phyloP scores from a whole-genome alignment of 441 rosid genomes.

The Pelargonium myrrhifolium region DNA sequence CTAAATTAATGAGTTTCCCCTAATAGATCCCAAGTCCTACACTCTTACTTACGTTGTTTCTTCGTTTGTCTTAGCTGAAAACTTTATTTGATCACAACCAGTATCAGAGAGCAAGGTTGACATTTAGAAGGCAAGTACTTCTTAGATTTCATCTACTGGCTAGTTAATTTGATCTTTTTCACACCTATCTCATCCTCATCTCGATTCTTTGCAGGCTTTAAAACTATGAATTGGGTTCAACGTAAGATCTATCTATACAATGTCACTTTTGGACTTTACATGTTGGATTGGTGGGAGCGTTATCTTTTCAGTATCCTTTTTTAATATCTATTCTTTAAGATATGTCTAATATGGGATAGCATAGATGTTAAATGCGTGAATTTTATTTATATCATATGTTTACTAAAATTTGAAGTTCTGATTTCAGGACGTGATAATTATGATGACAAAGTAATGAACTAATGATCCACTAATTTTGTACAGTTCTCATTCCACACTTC shows the following conservation, averaged over 20 bases:
- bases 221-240: conserved; percentile 39
- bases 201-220: conserved; percentile 5
- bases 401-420: too few relatives aligned
- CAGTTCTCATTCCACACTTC: background rate
- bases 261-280: conserved; percentile 92
- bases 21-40: background rate
- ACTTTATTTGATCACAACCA: background rate
- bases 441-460: background rate
- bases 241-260: conserved; percentile 86
- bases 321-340: background rate
- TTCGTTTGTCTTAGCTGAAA: background rate
- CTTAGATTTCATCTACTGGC: background rate
- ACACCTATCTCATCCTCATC: background rate
- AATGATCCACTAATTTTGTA: background rate
- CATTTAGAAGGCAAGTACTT: too few relatives aligned
- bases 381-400: background rate
- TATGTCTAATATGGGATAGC: background rate
- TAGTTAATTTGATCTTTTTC: background rate
- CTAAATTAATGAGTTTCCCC: background rate
- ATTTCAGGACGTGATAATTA: background rate
- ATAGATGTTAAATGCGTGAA: background rate
- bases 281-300: conserved; percentile 99
- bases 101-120: background rate
- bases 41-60: background rate
- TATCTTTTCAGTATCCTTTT: conserved; percentile 90